phyloP scores from a whole-genome alignment of 1,284 basidiomycete genomes.

The Coniferiporia sulphurascens region DNA sequence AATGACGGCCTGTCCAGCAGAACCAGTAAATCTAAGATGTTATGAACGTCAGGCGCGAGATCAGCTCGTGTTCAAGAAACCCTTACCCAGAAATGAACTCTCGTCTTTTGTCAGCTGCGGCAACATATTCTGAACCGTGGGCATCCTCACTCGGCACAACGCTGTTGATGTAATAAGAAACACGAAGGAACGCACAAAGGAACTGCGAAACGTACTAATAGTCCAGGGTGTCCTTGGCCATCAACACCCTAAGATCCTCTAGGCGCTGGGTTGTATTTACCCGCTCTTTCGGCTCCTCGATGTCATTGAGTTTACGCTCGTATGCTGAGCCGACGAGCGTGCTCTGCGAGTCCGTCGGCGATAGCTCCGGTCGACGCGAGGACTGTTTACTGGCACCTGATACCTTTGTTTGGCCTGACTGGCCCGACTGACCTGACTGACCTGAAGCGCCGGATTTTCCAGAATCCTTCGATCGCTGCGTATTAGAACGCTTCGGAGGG shows the following conservation, averaged over 20 bases:
- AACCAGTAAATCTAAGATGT: constrained; percentile 69
- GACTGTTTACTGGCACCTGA: neutral
- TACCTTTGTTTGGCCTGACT: neutral
- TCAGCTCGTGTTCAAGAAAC: neutral
- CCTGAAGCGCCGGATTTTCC: constrained; percentile 3
- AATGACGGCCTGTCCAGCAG: constrained; percentile 80
- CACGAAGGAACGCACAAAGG: neutral
- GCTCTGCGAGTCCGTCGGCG: constrained; percentile 55
- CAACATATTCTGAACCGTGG: constrained; percentile 86
- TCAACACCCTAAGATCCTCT: constrained; percentile 60
- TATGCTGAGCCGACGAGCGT: constrained; percentile 69
- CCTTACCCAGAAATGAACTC: constrained; percentile 77
- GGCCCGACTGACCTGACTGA: neutral
- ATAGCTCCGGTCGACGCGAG: constrained; percentile 33
- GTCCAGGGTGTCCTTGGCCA: constrained; percentile 72
- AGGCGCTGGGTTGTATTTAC: constrained; percentile 61
- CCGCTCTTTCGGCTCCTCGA: constrained; percentile 42
- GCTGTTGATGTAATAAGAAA: constrained; percentile 31
- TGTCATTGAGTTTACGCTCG: constrained; percentile 62
- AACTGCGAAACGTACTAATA: constrained; percentile 66
- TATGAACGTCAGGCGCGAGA: neutral
- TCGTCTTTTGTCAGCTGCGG: constrained; percentile 74
- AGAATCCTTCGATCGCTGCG: constrained; percentile 15
- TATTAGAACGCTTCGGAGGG: constrained; percentile 13
- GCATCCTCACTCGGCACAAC: constrained; percentile 83